These are phyloP conservation scores for Butyriboletus loyo DNA, from an alignment of 768 basidiomycete genomes.

Conservation along the genomic window DNA sequence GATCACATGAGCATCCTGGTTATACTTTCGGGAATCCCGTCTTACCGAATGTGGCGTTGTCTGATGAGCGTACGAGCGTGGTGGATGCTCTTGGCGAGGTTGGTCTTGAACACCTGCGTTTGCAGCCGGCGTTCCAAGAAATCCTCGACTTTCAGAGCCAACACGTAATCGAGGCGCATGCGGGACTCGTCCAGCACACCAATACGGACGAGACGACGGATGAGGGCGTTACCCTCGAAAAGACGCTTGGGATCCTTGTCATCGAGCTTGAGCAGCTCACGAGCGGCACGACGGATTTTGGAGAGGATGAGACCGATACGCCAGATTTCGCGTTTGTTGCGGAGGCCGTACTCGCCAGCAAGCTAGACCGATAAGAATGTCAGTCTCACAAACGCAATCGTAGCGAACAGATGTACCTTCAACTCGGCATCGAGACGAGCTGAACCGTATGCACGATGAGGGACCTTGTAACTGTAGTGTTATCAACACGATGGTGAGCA, in stretches of 20 bases:
- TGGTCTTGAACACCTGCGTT: constrained; percentile 99
- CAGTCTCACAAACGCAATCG: background rate
- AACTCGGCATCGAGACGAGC: constrained; percentile 99
- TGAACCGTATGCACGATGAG: constrained; percentile 93
- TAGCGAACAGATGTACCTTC: constrained; percentile 59
- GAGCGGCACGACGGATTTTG: constrained; percentile 99
- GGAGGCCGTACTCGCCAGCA: constrained; percentile 99
- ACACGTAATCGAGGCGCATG: constrained; percentile 99
- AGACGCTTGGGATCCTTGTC: constrained; percentile 99
- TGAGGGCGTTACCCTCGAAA: constrained; percentile 98
- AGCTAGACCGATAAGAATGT: constrained; percentile 53
- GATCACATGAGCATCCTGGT: background rate
- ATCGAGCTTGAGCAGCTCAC: constrained; percentile 99
- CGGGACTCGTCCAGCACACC: constrained; percentile 99
- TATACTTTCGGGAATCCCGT: constrained; percentile 2
- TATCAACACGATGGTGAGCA: constrained; percentile 59
- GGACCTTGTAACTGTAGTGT: constrained; percentile 91
- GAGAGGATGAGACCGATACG: constrained; percentile 97
- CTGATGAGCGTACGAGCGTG: constrained; percentile 98
- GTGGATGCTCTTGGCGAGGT: constrained; percentile 97
- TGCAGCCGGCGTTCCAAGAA: constrained; percentile 99
- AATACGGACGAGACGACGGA: constrained; percentile 95
- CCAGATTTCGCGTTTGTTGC: constrained; percentile 99
- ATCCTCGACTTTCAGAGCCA: constrained; percentile 98
- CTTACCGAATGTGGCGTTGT: constrained; percentile 96